phyloP scores from a whole-genome alignment of 2,329 filamentous ascomycete species.

The Calonectria crousiana region DNA sequence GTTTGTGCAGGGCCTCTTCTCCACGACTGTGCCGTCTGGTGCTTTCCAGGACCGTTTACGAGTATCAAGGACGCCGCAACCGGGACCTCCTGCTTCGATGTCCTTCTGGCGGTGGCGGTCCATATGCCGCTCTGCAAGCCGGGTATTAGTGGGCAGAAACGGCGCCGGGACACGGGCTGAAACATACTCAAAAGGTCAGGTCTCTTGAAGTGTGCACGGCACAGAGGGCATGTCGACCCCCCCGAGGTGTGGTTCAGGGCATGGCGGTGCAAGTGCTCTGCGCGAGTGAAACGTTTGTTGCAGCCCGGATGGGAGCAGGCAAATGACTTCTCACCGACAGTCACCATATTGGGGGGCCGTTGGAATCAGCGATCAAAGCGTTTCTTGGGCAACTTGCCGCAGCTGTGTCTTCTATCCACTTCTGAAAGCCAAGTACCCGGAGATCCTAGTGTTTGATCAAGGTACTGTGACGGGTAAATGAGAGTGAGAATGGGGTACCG shows the following conservation, averaged over 20 bases:
- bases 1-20: slow-evolving; percentile 47
- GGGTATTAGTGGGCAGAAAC: background rate
- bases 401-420: slow-evolving; percentile 23
- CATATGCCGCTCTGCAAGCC: slow-evolving; percentile 66
- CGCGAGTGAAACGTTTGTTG: slow-evolving; percentile 65
- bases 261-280: slow-evolving; percentile 70
- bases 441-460: slow-evolving; percentile 7
- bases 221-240: slow-evolving; percentile 68
- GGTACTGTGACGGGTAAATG: slow-evolving; percentile 4
- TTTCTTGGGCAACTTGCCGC: slow-evolving; percentile 1
- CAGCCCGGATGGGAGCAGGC: slow-evolving; percentile 60
- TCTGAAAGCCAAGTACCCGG: slow-evolving; percentile 11
- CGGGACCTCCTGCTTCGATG: slow-evolving; percentile 65
- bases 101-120: slow-evolving; percentile 65
- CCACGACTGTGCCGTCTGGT: slow-evolving; percentile 64
- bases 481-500: slow-evolving; percentile 20
- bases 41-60: slow-evolving; percentile 69
- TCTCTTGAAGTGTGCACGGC: slow-evolving; percentile 71
- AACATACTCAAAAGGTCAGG: slow-evolving; percentile 60
- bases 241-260: slow-evolving; percentile 67
- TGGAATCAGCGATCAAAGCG: slow-evolving; percentile 9
- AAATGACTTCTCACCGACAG: slow-evolving; percentile 35
- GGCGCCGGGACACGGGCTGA: background rate
- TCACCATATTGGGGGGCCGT: slow-evolving; percentile 13
- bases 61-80: slow-evolving; percentile 63